A percentile compares a stretch with the other conserved stretches of the same genome.
phyloP scores from a whole-genome alignment of 495 filamentous ascomycete genomes.

The Trichocladium uniseriatum region DNA sequence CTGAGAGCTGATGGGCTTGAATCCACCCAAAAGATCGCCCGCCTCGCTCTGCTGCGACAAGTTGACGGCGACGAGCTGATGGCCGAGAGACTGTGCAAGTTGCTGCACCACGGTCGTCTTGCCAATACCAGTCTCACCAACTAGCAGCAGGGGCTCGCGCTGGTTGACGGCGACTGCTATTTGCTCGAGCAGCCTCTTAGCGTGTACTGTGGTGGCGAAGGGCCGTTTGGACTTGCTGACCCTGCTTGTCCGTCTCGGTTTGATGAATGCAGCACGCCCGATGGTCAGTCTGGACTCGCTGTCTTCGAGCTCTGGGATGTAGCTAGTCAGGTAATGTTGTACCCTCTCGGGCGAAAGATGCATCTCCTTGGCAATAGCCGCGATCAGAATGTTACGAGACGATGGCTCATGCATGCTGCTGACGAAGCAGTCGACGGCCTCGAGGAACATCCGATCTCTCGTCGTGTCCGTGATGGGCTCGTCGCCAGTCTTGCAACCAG shows the following conservation, averaged over 20 bases:
- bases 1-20: conserved; percentile 87
- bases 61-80: conserved; percentile 82
- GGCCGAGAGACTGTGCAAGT: conserved; percentile 68
- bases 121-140: conserved; percentile 96
- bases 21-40: conserved; percentile 85
- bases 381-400: conserved; percentile 50
- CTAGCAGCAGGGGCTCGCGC: conserved; percentile 80
- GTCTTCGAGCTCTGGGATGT: conserved; percentile 56
- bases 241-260: conserved; percentile 32
- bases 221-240: conserved; percentile 43
- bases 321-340: conserved; percentile 55
- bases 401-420: conserved; percentile 61
- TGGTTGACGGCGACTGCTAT: conserved; percentile 72
- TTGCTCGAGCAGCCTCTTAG: conserved; percentile 67
- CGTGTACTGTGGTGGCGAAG: conserved; percentile 68
- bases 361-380: conserved; percentile 70
- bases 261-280: conserved; percentile 55
- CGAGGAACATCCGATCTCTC: conserved; percentile 80
- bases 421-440: conserved; percentile 81
- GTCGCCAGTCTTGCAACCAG: conserved; percentile 57
- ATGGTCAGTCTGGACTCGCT: conserved; percentile 49
- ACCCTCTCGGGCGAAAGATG: conserved; percentile 72
- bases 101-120: conserved; percentile 96
- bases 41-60: conserved; percentile 96
- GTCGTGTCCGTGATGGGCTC: conserved; percentile 64